Evolutionary conservation across 2,329 filamentous ascomycete genomes (phyloP), one percentile per base, ranked within the genome.

Genomic region (Apiospora arundinis): DNA sequence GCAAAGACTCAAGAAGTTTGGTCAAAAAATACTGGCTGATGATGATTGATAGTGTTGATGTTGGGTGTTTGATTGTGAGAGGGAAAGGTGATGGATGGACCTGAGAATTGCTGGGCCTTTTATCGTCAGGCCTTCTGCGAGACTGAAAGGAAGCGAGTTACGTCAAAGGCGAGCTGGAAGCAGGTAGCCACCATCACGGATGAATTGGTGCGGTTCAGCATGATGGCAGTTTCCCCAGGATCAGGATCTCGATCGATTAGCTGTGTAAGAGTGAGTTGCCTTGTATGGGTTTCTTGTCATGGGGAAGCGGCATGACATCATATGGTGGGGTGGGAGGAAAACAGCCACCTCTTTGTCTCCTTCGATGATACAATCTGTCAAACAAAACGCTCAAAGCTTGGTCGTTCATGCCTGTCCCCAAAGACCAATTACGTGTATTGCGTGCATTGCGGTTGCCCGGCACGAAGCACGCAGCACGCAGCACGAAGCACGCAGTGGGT

Each of bases 81-180:
- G 66, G 46, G 23, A n/a, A n/a, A 21, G 23, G 1, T 40, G 56
- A 11, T 6, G 4, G 21, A 63, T 12, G 21, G 56, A n/a, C n/a
- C 18, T 40, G 56, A 40, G 56, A 63, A 63, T n/a, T 23, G 32
- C 4, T n/a, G 56, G 56, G 32, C 32, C 56, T 63, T 63, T 40
- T 63, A 60, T 60, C 21, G 8, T 12, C 32, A 23, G 32, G 32
- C 32, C 56, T 12, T 12, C 9, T n/a, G 18, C 28, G 21, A 14
- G 32, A 32, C 56, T 63, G 56, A 23, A 68, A 68, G 66, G 12
- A 16, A 23, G 32, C 44, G 21, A 23, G 23, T 68, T 68, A 48
- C 66, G 66, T 68, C 66, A 68, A 68, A 48, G 66, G 66, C 44
- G n/a, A 32, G 8, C 42, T 48, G 66, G 66, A 48, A 37, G 14